A percentile compares a stretch with the other conserved stretches of the same genome.
Conservation (phyloP, 257 asterid genomes). For the Sherardia arvensis region DNA sequence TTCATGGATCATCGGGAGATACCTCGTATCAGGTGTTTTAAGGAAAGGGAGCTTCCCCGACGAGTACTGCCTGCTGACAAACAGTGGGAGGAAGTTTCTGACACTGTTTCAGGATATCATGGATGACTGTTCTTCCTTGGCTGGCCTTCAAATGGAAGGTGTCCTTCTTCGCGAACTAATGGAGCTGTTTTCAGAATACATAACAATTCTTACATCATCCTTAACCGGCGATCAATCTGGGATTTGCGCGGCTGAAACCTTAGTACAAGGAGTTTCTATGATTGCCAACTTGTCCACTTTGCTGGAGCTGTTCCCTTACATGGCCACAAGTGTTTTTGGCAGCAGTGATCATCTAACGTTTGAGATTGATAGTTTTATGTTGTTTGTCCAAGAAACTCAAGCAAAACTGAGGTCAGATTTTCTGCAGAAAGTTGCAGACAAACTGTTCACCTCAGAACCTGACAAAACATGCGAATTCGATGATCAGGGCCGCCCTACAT, state of each 20-base stretch:
- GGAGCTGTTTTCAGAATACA: constrained; percentile 41
- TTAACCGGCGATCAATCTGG: constrained; percentile 27
- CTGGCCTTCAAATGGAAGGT: constrained; percentile 50
- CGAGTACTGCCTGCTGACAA: constrained; percentile 48
- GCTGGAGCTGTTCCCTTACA: constrained; percentile 29
- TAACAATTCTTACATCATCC: constrained; percentile 37
- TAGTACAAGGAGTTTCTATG: constrained; percentile 42
- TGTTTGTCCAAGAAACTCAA: constrained; percentile 27
- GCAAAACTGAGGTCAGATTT: constrained; percentile 33
- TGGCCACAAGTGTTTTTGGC: constrained; percentile 28
- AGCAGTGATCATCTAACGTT: constrained; percentile 32
- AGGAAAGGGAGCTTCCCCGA: constrained; percentile 19
- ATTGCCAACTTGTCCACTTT: constrained; percentile 48
- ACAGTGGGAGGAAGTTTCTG: constrained; percentile 64
- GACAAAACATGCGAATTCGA: constrained; percentile 27
- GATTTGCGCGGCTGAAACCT: constrained; percentile 28
- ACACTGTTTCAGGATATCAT: constrained; percentile 53
- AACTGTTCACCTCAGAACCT: constrained; percentile 33
- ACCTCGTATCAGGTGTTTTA: constrained; percentile 47
- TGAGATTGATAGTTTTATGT: constrained; percentile 34
- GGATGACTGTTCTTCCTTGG: constrained; percentile 42
- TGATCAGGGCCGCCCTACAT: constrained; percentile 21
- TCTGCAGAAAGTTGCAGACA: constrained; percentile 34
- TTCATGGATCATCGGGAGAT: constrained; percentile 54
- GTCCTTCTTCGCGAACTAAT: constrained; percentile 42